Percentiles rank a stretch among this genome's conserved stretches.
These are phyloP conservation scores for Lipomyces starkeyi DNA, from an alignment of 805 yeast species.

Conservation along the genomic window DNA sequence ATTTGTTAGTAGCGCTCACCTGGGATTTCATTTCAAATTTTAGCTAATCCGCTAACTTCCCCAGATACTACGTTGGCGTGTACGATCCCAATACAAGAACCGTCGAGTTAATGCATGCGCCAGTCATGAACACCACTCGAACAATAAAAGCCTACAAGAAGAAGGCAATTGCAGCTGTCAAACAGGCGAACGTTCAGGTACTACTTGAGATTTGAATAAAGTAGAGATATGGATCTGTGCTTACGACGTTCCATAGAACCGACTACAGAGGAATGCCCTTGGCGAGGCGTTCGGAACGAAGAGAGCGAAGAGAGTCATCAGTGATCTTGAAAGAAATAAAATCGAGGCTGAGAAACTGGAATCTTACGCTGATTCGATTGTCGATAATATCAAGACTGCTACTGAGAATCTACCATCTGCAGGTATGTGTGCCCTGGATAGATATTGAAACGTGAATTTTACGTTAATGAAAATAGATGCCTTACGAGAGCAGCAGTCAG, in stretches of 20 bases:
- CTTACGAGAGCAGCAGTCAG: constrained; percentile 60
- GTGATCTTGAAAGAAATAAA: constrained; percentile 78
- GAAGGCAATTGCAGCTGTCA: constrained; percentile 66
- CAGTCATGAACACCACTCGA: constrained; percentile 67
- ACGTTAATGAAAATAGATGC: constrained; percentile 47
- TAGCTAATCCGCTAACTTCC: constrained; percentile 17
- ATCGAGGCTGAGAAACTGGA: constrained; percentile 84
- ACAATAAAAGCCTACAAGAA: constrained; percentile 65
- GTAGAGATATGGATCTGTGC: constrained; percentile 71
- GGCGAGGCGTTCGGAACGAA: constrained; percentile 98
- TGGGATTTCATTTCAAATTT: neutral
- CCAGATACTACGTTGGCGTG: constrained; percentile 73
- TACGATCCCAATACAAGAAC: constrained; percentile 71
- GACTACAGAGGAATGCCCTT: constrained; percentile 75
- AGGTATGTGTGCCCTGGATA: constrained; percentile 13
- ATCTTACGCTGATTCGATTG: constrained; percentile 76
- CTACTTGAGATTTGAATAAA: constrained; percentile 38
- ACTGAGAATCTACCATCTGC: constrained; percentile 78
- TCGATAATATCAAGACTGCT: constrained; percentile 73
- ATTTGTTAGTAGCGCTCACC: constrained; percentile 38
- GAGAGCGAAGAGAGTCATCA: constrained; percentile 89
- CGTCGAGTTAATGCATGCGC: constrained; percentile 67
- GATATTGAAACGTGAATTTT: neutral
- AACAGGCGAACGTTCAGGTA: constrained; percentile 56
- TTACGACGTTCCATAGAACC: constrained; percentile 48